phyloP scores from a whole-genome alignment of 2,329 filamentous ascomycete genomes.

The Colletotrichum liaoningense region DNA sequence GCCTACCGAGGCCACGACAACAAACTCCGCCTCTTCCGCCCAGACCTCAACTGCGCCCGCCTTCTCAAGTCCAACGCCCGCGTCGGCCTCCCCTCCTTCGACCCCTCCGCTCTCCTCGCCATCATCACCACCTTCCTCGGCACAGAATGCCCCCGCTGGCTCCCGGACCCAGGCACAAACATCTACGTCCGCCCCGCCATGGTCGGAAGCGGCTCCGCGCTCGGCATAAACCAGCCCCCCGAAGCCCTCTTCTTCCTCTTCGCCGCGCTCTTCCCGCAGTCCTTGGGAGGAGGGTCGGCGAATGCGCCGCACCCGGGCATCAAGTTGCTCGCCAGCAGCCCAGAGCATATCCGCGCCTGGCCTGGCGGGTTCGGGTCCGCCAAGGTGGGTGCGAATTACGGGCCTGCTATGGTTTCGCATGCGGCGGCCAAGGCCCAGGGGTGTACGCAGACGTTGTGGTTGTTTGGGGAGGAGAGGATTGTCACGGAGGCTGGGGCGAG shows the following conservation, averaged over 20 bases:
- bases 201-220: slow-evolving; percentile 69
- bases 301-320: slow-evolving; percentile 3
- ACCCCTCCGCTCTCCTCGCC: slow-evolving; percentile 70
- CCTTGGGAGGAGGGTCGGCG: background rate
- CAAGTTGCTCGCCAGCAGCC: slow-evolving; percentile 5
- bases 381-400: slow-evolving; percentile 74
- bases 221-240: slow-evolving; percentile 72
- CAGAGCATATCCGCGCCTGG: slow-evolving; percentile 36
- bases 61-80: slow-evolving; percentile 61
- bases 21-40: slow-evolving; percentile 75
- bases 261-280: slow-evolving; percentile 44
- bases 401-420: slow-evolving; percentile 66
- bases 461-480: slow-evolving; percentile 66
- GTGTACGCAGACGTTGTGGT: slow-evolving; percentile 72
- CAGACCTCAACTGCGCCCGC: slow-evolving; percentile 69
- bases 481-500: slow-evolving; percentile 72
- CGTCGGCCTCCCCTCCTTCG: slow-evolving; percentile 74
- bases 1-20: slow-evolving; percentile 78
- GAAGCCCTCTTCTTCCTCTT: slow-evolving; percentile 77
- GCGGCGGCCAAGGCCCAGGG: slow-evolving; percentile 63
- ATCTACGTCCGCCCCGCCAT: slow-evolving; percentile 75
- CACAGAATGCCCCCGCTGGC: slow-evolving; percentile 68
- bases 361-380: slow-evolving; percentile 72
- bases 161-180: slow-evolving; percentile 68
- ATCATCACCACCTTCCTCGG: slow-evolving; percentile 70